Evolutionary conservation across 129 eudicot genomes (phyloP).

Genomic region (Cynara cardunculus): DNA sequence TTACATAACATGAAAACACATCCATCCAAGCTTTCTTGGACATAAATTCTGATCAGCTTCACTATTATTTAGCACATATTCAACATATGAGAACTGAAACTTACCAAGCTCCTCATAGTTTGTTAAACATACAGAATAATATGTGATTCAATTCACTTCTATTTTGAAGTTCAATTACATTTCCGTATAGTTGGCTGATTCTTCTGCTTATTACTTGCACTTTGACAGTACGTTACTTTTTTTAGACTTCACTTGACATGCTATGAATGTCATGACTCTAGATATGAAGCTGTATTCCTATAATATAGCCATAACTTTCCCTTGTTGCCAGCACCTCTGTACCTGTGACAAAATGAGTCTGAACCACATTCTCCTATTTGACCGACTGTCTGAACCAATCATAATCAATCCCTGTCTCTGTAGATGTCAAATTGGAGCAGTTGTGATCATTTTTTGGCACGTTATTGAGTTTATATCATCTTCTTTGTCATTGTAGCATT

Average conservation of each 20-base stretch:
- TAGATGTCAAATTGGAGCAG: neutral
- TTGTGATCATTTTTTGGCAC: neutral
- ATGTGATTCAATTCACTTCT: neutral
- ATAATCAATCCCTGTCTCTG: neutral
- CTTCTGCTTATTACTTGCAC: neutral
- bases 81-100: neutral
- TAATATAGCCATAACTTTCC: neutral
- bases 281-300: neutral
- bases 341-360: neutral
- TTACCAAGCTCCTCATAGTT: constrained; percentile 3
- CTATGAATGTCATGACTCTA: neutral
- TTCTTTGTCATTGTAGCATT: neutral
- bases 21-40: constrained; percentile 9
- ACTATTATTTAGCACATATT: neutral
- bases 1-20: constrained; percentile 1
- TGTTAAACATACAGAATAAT: neutral
- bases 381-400: neutral
- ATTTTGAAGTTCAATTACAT: neutral
- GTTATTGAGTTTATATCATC: neutral
- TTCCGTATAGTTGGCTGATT: neutral
- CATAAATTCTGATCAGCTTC: neutral
- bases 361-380: neutral
- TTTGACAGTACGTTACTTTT: too few relatives aligned
- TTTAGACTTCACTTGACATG: neutral
- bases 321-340: neutral